Evolutionary conservation across 179 eudicot genomes (phyloP).

Genomic region (Vitellaria paradoxa): DNA sequence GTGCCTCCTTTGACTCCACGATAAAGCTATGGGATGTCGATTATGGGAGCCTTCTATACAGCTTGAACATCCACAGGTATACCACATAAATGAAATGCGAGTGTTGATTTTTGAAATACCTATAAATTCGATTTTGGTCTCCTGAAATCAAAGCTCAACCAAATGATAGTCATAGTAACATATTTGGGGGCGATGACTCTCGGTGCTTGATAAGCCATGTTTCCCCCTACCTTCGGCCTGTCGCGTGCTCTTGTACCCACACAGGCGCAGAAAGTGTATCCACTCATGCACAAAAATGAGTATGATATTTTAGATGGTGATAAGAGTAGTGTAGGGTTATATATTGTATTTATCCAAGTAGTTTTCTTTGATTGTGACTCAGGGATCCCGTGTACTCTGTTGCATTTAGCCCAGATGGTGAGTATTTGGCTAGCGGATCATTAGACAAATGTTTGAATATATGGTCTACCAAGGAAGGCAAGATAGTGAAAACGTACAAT

Average conservation of each 20-base stretch:
- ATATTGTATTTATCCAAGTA: neutral
- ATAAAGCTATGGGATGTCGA: constrained; percentile 95
- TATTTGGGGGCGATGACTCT: neutral
- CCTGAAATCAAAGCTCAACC: neutral
- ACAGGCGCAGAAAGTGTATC: neutral
- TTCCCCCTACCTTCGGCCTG: neutral
- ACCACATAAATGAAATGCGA: neutral
- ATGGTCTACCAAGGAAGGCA: constrained; percentile 81
- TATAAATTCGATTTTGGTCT: neutral
- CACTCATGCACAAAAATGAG: too few relatives aligned
- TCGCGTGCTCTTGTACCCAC: neutral
- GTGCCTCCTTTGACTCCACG: constrained; percentile 99
- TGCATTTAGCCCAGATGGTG: constrained; percentile 82
- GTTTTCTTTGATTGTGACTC: constrained; percentile 1
- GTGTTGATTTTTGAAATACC: neutral
- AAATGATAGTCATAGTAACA: neutral
- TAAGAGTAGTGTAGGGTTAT: neutral
- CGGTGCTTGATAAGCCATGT: too few relatives aligned
- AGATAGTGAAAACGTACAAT: constrained; percentile 62
- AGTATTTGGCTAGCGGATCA: constrained; percentile 85
- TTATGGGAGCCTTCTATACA: constrained; percentile 55
- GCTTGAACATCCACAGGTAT: constrained; percentile 92
- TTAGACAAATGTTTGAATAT: constrained; percentile 65
- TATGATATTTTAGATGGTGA: too few relatives aligned
- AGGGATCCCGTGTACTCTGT: constrained; percentile 91